A percentile compares a stretch with the other conserved stretches of the same genome.
Conservation (phyloP, 208 protist genomes). For the Acanthamoeba royreba region DNA sequence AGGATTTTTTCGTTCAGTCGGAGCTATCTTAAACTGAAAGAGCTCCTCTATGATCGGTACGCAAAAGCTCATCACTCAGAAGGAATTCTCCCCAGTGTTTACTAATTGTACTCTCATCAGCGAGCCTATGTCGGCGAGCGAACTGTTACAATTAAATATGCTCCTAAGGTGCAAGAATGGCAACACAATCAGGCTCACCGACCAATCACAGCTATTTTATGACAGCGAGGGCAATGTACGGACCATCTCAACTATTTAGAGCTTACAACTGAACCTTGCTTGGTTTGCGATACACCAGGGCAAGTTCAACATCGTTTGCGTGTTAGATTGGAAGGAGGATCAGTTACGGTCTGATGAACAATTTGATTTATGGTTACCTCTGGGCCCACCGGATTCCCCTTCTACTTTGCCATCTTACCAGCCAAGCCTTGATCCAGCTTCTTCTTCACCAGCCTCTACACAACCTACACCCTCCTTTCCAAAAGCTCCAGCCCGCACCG, state of each 20-base stretch:
- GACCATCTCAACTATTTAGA: too few relatives aligned
- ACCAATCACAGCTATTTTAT: not conserved
- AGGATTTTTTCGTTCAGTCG: not conserved
- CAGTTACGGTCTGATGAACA: not conserved
- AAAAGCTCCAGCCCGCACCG: too few relatives aligned
- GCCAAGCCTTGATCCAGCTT: too few relatives aligned
- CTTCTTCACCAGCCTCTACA: not conserved
- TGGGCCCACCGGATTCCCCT: not conserved
- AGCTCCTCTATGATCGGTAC: not conserved
- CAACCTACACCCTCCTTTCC: not conserved
- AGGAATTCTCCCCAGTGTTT: not conserved
- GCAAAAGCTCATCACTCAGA: not conserved
- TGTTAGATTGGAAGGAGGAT: not conserved
- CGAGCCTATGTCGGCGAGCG: not conserved
- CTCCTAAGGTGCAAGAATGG: not conserved
- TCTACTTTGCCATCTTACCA: too few relatives aligned
- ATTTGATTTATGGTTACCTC: not conserved
- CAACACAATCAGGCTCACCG: not conserved
- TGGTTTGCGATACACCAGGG: not conserved
- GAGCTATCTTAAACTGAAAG: not conserved
- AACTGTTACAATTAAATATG: not conserved
- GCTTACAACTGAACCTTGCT: too few relatives aligned
- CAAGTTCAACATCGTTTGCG: not conserved
- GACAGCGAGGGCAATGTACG: not conserved
- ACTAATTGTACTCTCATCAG: not conserved